phyloP scores from a whole-genome alignment of 176 grass and related monocot genomes.

The Zoysia japonica region DNA sequence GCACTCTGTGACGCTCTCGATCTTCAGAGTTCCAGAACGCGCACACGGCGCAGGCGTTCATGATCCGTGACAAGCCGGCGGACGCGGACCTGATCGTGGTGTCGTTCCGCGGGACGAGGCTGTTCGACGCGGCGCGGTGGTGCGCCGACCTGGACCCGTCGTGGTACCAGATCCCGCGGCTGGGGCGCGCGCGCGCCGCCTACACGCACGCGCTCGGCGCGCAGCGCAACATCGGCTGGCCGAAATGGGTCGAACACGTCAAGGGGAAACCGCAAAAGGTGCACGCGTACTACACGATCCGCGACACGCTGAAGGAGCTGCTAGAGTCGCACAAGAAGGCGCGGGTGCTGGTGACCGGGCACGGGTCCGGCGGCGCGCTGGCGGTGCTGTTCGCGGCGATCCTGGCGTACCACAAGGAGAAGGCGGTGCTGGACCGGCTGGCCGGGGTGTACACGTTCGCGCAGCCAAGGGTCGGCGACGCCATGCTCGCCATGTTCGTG shows the following conservation, averaged over 20 bases:
- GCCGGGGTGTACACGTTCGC: conserved; percentile 58
- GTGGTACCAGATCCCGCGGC: conserved; percentile 63
- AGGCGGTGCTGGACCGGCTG: conserved; percentile 42
- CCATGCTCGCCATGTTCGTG: conserved; percentile 50
- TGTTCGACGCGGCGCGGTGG: conserved; percentile 55
- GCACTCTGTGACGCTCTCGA: neutral
- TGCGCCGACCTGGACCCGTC: conserved; percentile 60
- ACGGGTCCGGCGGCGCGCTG: conserved; percentile 61
- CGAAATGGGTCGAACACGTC: conserved; percentile 43
- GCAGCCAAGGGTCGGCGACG: conserved; percentile 65
- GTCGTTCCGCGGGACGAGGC: conserved; percentile 57
- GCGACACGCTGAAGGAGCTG: conserved; percentile 38
- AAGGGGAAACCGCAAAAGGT: conserved; percentile 41
- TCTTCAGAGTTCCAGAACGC: conserved; percentile 45
- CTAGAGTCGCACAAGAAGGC: conserved; percentile 40
- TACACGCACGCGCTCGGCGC: conserved; percentile 57
- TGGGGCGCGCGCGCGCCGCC: conserved; percentile 50
- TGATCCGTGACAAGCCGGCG: conserved; percentile 47
- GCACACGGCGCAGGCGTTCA: conserved; percentile 48
- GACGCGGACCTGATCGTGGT: conserved; percentile 60
- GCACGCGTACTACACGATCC: conserved; percentile 59
- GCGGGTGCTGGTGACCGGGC: conserved; percentile 59
- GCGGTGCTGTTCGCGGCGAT: conserved; percentile 58
- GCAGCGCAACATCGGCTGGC: conserved; percentile 51
- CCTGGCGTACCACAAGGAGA: conserved; percentile 56